Evolutionary conservation across 225 moss, liverwort and hornwort species (phyloP), one percentile per base, ranked within the genome.

Genomic region (Anthoceros angustus): DNA sequence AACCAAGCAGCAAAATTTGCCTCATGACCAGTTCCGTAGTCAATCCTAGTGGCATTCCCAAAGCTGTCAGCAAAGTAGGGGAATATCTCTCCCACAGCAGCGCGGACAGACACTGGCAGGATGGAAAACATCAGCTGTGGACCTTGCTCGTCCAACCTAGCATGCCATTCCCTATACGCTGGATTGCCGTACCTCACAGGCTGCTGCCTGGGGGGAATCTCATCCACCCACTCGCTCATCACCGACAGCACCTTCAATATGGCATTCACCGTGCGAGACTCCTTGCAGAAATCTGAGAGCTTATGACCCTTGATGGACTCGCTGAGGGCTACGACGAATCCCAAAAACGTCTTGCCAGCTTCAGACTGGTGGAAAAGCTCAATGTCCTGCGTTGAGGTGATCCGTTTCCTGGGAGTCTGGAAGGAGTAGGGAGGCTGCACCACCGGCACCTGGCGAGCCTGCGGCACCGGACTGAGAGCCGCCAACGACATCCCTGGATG

Each of bases 21-120:
- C 75, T 94, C 94, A 63, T 94, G 94, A 12, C 94, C 94, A 42
- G 94, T 94, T 15, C 94, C 94, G 63, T 79, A 94, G 73, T 94
- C 94, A 75, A 94, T 94, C 63, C 94, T 80, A 65, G 82, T 94
- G 32, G 86, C 90, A 48, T 94, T 94, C 61, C 94, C 94, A 66
- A 94, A 94, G 62, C 94, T 90, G 43, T 94, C 94, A 24, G 90
- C 87, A 63, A 94, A 90, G 79, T 94, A 94, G 18, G 88, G 88
- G 62, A 88, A 90, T 26, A 94, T 69, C 78, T 94, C 94, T 23
- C 64, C 69, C 18, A 72, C 88, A 4, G 83, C 87, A 21, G 75
- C 81, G 42, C 80, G 77, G 63, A 86, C 66, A 43, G 45, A 68
- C n/a, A 86, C 86, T n/a, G 88, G 86, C 39, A 94, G 71, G 25